phyloP scores from a whole-genome alignment of 2,329 filamentous ascomycete species.

The Parastagonospora avenae region DNA sequence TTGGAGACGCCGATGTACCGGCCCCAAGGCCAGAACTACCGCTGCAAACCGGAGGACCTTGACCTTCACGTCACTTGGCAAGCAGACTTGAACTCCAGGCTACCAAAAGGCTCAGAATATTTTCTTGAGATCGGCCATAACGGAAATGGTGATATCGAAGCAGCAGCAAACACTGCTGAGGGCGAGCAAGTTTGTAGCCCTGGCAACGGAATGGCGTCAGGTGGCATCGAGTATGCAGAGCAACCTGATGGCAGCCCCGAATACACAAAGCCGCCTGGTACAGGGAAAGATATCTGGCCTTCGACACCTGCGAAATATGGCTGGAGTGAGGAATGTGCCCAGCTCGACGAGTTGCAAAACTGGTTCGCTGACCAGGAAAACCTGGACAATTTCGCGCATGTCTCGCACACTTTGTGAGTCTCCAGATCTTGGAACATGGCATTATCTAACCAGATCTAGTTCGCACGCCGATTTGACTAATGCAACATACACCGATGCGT shows the following conservation, averaged over 20 bases:
- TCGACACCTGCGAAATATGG: conserved; percentile 50
- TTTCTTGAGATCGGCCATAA: conserved; percentile 47
- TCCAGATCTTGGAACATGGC: neutral
- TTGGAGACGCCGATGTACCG: conserved; percentile 51
- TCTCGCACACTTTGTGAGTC: conserved; percentile 65
- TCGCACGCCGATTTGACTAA: conserved; percentile 65
- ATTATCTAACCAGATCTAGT: conserved; percentile 20
- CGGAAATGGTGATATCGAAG: conserved; percentile 46
- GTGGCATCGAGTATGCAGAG: conserved; percentile 47
- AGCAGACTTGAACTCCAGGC: conserved; percentile 31
- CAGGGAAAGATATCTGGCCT: conserved; percentile 48
- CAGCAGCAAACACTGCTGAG: conserved; percentile 31
- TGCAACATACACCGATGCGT: conserved; percentile 62
- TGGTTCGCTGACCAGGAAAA: conserved; percentile 61
- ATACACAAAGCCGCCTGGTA: conserved; percentile 52
- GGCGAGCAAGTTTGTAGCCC: conserved; percentile 36
- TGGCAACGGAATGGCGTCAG: neutral
- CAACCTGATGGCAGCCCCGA: conserved; percentile 51
- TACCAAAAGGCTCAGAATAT: conserved; percentile 43
- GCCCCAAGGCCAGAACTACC: conserved; percentile 57
- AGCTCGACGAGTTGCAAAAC: conserved; percentile 56
- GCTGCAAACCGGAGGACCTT: conserved; percentile 48
- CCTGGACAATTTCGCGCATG: conserved; percentile 59
- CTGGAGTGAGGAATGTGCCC: conserved; percentile 58
- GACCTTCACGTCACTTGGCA: conserved; percentile 38